phyloP scores from a whole-genome alignment of 768 basidiomycete species.

The Hericium rajendrae region DNA sequence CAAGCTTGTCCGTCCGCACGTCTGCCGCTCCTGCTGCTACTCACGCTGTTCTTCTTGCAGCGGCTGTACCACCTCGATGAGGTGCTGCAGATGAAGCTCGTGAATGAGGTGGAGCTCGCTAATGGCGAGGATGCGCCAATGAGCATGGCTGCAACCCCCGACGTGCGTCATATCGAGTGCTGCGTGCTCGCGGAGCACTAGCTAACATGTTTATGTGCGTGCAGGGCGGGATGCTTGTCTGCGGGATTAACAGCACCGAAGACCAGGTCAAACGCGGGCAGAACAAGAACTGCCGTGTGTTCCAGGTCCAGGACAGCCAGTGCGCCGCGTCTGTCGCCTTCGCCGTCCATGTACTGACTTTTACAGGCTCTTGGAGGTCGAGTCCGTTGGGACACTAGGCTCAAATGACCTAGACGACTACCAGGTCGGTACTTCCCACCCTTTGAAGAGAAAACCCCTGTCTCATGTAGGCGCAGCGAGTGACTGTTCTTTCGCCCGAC shows the following conservation, averaged over 20 bases:
- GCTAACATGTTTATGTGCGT: slow-evolving; percentile 19
- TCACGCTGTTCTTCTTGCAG: slow-evolving; percentile 28
- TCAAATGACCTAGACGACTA: slow-evolving; percentile 63
- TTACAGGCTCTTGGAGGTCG: slow-evolving; percentile 42
- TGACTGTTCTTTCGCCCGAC: slow-evolving; percentile 72
- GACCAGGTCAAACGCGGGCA: slow-evolving; percentile 51
- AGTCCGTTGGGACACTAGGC: slow-evolving; percentile 52
- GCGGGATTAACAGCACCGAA: slow-evolving; percentile 78
- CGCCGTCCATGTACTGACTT: neutral
- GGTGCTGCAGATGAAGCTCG: slow-evolving; percentile 41
- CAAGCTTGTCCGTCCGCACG: slow-evolving; percentile 56
- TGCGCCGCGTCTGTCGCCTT: slow-evolving; percentile 23
- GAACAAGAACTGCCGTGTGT: slow-evolving; percentile 84
- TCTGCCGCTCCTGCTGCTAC: neutral
- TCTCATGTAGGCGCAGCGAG: slow-evolving; percentile 51
- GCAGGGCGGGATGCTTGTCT: slow-evolving; percentile 44
- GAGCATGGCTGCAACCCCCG: slow-evolving; percentile 70
- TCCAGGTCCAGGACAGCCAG: slow-evolving; percentile 44
- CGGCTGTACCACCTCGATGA: slow-evolving; percentile 55
- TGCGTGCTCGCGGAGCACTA: neutral
- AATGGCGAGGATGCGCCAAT: slow-evolving; percentile 91
- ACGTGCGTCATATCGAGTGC: slow-evolving; percentile 31
- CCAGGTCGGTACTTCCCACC: slow-evolving; percentile 48
- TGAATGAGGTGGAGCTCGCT: slow-evolving; percentile 67
- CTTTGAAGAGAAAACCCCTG: neutral